These are phyloP conservation scores for Davidsoniella australis DNA, from an alignment of 2,329 filamentous ascomycete genomes.

Conservation along the genomic window DNA sequence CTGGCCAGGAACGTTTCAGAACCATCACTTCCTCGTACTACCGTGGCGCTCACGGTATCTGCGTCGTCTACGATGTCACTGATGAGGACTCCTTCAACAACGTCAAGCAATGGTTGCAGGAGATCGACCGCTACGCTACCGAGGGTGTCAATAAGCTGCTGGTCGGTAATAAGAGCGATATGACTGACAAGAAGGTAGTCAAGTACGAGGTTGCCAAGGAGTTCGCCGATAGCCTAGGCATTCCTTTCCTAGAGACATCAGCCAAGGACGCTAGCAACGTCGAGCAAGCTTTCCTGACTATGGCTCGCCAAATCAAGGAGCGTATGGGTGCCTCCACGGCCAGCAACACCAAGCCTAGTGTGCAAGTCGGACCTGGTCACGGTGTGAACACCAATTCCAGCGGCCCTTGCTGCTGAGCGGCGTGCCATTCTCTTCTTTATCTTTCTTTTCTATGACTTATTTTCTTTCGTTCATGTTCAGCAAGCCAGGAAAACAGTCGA, in stretches of 20 bases:
- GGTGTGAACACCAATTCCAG: slow-evolving; percentile 77
- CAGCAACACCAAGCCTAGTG: slow-evolving; percentile 96
- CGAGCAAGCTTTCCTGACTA: slow-evolving; percentile 98
- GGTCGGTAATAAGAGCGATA: slow-evolving; percentile 99
- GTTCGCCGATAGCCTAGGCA: slow-evolving; percentile 95
- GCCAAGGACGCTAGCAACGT: slow-evolving; percentile 99
- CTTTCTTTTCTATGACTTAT: slow-evolving; percentile 9
- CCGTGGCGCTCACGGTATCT: slow-evolving; percentile 96
- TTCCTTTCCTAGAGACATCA: slow-evolving; percentile 98
- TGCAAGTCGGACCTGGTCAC: slow-evolving; percentile 88
- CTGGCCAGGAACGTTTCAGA: slow-evolving; percentile 97
- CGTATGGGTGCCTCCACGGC: slow-evolving; percentile 92
- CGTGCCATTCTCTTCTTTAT: slow-evolving; percentile 4
- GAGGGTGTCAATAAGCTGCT: slow-evolving; percentile 99
- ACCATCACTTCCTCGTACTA: slow-evolving; percentile 99
- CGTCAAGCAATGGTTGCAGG: slow-evolving; percentile 99
- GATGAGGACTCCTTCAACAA: slow-evolving; percentile 99
- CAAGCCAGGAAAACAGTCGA: too few species aligned
- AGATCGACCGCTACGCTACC: slow-evolving; percentile 97
- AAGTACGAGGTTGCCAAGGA: slow-evolving; percentile 99
- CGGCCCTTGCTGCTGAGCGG: slow-evolving; percentile 72
- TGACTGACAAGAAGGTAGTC: slow-evolving; percentile 99
- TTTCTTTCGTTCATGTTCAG: not conserved
- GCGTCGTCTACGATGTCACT: slow-evolving; percentile 99
- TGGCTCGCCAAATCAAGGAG: slow-evolving; percentile 99